Evolutionary conservation across 371 early-diverging fungal genomes (phyloP).

Genomic region (Cokeromyces recurvatus): DNA sequence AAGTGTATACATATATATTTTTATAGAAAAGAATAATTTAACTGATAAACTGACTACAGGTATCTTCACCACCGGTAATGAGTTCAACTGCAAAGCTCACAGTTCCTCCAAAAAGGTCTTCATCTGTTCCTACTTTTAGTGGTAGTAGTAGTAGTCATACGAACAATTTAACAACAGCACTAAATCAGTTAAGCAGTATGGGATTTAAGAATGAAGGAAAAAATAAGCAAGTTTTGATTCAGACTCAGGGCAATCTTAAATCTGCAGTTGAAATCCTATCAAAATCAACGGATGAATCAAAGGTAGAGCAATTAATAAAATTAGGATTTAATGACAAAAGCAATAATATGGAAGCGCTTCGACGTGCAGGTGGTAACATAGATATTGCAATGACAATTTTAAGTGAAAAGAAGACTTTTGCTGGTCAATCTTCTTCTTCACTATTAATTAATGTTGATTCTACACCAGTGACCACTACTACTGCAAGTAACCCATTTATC

Average conservation of each 20-base stretch:
- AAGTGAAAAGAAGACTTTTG: conserved; percentile 22
- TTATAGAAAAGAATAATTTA: conserved; percentile 26
- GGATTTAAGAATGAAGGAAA: conserved; percentile 66
- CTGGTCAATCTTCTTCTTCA: conserved; percentile 9
- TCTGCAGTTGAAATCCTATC: conserved; percentile 69
- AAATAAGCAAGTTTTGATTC: conserved; percentile 57
- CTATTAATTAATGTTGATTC: neutral
- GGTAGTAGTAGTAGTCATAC: no score
- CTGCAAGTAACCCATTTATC: conserved; percentile 15
- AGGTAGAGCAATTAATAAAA: conserved; percentile 34
- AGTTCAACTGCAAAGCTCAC: conserved; percentile 9
- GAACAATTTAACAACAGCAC: conserved; percentile 1
- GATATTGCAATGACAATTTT: conserved; percentile 52
- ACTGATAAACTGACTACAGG: neutral
- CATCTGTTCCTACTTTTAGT: conserved; percentile 33
- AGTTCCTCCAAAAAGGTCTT: conserved; percentile 32
- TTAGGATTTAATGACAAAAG: conserved; percentile 48
- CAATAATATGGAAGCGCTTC: conserved; percentile 46
- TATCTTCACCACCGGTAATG: neutral
- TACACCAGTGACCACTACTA: conserved; percentile 6
- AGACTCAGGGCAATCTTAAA: conserved; percentile 71
- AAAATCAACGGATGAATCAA: conserved; percentile 29
- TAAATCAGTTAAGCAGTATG: conserved; percentile 58
- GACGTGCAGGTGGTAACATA: conserved; percentile 55
- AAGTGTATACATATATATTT: no score